Base-by-base conservation (phyloP, 2,329 filamentous ascomycete genomes). In the Apiospora marii region DNA sequence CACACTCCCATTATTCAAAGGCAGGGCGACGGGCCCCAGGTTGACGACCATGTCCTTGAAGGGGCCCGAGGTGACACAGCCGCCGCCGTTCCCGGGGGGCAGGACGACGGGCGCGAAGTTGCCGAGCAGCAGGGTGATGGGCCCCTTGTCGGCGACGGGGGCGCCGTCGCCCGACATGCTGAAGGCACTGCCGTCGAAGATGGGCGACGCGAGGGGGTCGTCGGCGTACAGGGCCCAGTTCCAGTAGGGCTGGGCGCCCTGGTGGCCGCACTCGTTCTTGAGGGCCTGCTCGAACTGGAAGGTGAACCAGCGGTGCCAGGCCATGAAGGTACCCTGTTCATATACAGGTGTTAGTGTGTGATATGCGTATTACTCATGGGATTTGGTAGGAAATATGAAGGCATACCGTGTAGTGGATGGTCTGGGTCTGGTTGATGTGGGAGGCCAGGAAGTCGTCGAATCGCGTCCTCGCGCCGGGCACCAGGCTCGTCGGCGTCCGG, bases 151-250 rank as follows among this genome's bases (percentile, higher is more conserved):
- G 6, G 75, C 14, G 34, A 77, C 72, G 48, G 41, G 67, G 37
- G 43, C 71, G 4, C 85, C 85, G 68, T 86, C 82, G 5, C 85
- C 83, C 14, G 80, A 82, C 83, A 86, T 78, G 68, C 80, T 82
- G 68, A 82, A 84, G 14, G 79, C 82, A 71, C 83, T 84, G 71
- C 87, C 87, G 72, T 86, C 85, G 73, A 89, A 87, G 67, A 87
- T 77, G 22, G 85, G 84, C 0, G 85, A 86, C 72, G 83, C 81
- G 67, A 76, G 73, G 0, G 81, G 79, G 82, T 12, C 78, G 27
- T 46, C 67, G 72, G 76, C 81, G 81, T 22, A 81, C 5, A 69
- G 46, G 22, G 70, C 81, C 85, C 85, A 87, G 75, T 86, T 85
- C 76, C 81, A 82, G 76, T 85, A 86, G 72, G 77, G 76, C 53